Evolutionary conservation across 23 red algal genomes (phyloP), one percentile per base, ranked within the genome.

Genomic region (Cyanidioschyzon merolae): DNA sequence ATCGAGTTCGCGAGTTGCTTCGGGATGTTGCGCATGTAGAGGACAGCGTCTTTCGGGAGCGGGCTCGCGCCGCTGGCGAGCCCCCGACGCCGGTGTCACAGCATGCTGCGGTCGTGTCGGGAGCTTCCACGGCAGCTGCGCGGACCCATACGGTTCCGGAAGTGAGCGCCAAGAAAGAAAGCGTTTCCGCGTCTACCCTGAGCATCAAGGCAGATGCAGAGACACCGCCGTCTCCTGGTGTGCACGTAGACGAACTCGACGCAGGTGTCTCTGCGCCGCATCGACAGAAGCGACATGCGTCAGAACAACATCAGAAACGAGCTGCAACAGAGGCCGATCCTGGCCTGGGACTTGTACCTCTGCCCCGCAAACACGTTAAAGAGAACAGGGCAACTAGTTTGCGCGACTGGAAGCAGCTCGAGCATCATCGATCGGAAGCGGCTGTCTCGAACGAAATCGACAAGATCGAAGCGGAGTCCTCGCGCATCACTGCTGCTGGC

Each of bases 21-120:
- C 38, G 45, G n/a, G 59, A 78, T 30, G 68, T 87, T 2, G 85
- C 79, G 2, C 35, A 68, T 17, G 87, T 82, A 58, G 94, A 98
- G 67, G 83, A 87, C 38, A 67, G 82, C 16, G 77, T 90, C 1
- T 92, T 91, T 82, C 76, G 77, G 68, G 76, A 90, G 74, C 87
- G 92, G 38, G 78, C 78, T 58, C 35, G 59, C 7, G 39, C 40
- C 37, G 78, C 54, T 18, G 37, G 59, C 26, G n/a, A n/a, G n/a
- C n/a, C n/a, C n/a, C n/a, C n/a, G 68, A 75, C 41, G 39, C 68
- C 1, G 25, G 68, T 0, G n/a, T n/a, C n/a, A n/a, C n/a, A n/a
- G n/a, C n/a, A n/a, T n/a, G n/a, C n/a, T n/a, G n/a, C n/a, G n/a
- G n/a, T n/a, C n/a, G n/a, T n/a, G n/a, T n/a, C n/a, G n/a, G n/a